These are phyloP conservation scores for Erucastrum elatum DNA, from an alignment of 345 rosid genomes.

Conservation along the genomic window DNA sequence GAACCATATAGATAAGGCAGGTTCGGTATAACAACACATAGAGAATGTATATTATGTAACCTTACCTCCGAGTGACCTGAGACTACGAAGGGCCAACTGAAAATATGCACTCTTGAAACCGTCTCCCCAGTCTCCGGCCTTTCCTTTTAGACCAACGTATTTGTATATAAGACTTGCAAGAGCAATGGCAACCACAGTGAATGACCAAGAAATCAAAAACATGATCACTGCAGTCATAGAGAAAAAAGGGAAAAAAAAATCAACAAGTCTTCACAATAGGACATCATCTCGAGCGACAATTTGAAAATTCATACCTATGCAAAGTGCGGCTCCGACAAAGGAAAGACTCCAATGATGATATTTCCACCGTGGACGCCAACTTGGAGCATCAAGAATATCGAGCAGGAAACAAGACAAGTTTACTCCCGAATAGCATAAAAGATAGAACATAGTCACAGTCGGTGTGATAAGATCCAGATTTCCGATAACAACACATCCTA, in stretches of 20 bases:
- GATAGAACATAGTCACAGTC: conserved; percentile 95
- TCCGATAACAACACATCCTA: conserved; percentile 90
- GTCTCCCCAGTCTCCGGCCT: conserved; percentile 99
- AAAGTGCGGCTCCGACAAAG: conserved; percentile 85
- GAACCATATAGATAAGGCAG: neutral
- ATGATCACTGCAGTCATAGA: conserved; percentile 81
- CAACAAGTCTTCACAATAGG: conserved; percentile 28
- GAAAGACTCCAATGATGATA: conserved; percentile 99
- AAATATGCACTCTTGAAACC: conserved; percentile 99
- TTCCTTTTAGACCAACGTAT: conserved; percentile 94
- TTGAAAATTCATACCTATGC: conserved; percentile 60
- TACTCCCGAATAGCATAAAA: conserved; percentile 93
- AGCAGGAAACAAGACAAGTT: conserved; percentile 99
- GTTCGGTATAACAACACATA: neutral
- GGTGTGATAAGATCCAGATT: conserved; percentile 99
- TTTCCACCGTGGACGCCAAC: conserved; percentile 99
- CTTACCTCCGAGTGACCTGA: conserved; percentile 95
- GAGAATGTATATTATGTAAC: neutral
- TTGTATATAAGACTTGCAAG: conserved; percentile 98
- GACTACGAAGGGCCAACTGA: conserved; percentile 98
- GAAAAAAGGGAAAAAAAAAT: conserved; percentile 3
- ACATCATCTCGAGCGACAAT: conserved; percentile 4
- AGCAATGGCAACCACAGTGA: conserved; percentile 88
- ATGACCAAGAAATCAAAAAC: conserved; percentile 99
- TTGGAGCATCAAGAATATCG: conserved; percentile 99